Conservation (phyloP, 371 early-diverging fungal genomes). For the Amoeboaphelidium protococcarum region DNA sequence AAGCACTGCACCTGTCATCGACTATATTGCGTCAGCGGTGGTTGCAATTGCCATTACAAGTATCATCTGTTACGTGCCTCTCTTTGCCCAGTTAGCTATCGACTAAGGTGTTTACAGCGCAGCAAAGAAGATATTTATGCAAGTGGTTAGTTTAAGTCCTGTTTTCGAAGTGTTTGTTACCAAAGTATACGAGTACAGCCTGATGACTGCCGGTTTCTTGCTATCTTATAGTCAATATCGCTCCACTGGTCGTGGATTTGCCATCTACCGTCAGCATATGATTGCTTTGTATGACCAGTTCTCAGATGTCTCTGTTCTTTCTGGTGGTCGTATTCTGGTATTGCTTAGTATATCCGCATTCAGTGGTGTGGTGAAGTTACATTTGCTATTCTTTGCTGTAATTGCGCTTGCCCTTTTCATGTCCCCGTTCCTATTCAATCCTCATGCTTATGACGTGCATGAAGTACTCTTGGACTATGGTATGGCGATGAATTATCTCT, state of each 20-base stretch:
- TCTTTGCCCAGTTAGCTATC: slow-evolving; percentile 55
- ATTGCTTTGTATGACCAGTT: slow-evolving; percentile 44
- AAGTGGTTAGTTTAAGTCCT: slow-evolving; percentile 52
- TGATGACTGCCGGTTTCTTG: slow-evolving; percentile 36
- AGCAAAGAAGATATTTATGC: slow-evolving; percentile 41
- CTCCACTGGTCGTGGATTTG: slow-evolving; percentile 71
- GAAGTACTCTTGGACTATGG: slow-evolving; percentile 54
- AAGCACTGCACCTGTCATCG: slow-evolving; percentile 14
- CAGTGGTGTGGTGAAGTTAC: slow-evolving; percentile 36
- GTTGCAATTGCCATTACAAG: slow-evolving; percentile 50
- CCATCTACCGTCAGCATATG: slow-evolving; percentile 56
- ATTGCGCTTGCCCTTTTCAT: slow-evolving; percentile 39
- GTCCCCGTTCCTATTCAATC: slow-evolving; percentile 57
- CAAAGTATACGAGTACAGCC: slow-evolving; percentile 56
- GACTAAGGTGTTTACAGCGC: slow-evolving; percentile 56
- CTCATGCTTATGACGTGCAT: slow-evolving; percentile 40
- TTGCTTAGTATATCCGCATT: slow-evolving; percentile 42
- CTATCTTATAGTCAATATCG: slow-evolving; percentile 48
- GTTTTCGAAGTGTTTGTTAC: slow-evolving; percentile 72
- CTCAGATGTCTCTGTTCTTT: slow-evolving; percentile 55
- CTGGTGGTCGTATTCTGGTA: slow-evolving; percentile 16
- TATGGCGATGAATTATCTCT: slow-evolving; percentile 51
- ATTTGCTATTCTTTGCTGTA: slow-evolving; percentile 59
- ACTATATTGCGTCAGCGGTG: slow-evolving; percentile 14
- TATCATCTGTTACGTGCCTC: slow-evolving; percentile 52